Evolutionary conservation across 1,284 basidiomycete genomes (phyloP), one percentile per base, ranked within the genome.

Genomic region (Pulchroboletus neoregius): DNA sequence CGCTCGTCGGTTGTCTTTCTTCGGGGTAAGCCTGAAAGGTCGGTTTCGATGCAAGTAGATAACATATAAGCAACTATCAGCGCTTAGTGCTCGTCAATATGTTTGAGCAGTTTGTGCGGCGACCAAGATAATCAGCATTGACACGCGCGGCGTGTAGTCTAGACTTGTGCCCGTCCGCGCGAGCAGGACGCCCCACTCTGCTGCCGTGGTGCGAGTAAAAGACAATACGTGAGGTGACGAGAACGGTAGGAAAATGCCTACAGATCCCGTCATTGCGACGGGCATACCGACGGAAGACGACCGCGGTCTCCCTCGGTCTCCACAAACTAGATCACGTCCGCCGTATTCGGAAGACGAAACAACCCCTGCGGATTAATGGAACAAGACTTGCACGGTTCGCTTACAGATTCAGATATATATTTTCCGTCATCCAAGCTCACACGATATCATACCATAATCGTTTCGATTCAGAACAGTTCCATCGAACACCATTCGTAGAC

Each of bases 361-460:
- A 12, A 1, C 27, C 23, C 18, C n/a, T 35, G 33, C 18, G 15
- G 20, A 6, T 10, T 24, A 27, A 45, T 5, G 43, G 28, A 11
- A 15, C 7, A 24, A 24, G 39, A 5, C n/a, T n/a, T n/a, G n/a
- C n/a, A n/a, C n/a, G n/a, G 27, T 41, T 53, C 41, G 54, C 51
- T 54, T 50, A 16, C 11, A 13, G 16, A 4, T 10, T 35, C n/a
- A n/a, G n/a, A n/a, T n/a, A n/a, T n/a, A n/a, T 36, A 33, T 26
- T 43, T 18, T 28, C 18, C 11, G 10, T 35, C 31, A 32, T 32
- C 32, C 5, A n/a, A n/a, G n/a, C n/a, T n/a, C n/a, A n/a, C n/a
- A n/a, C n/a, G n/a, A n/a, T n/a, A n/a, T n/a, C n/a, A n/a, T 33
- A 33, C 32, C 16, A 33, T 33, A 18, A 33, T 18, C 45, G n/a